Base-by-base conservation (phyloP, 768 basidiomycete genomes). In the Russula compacta region DNA sequence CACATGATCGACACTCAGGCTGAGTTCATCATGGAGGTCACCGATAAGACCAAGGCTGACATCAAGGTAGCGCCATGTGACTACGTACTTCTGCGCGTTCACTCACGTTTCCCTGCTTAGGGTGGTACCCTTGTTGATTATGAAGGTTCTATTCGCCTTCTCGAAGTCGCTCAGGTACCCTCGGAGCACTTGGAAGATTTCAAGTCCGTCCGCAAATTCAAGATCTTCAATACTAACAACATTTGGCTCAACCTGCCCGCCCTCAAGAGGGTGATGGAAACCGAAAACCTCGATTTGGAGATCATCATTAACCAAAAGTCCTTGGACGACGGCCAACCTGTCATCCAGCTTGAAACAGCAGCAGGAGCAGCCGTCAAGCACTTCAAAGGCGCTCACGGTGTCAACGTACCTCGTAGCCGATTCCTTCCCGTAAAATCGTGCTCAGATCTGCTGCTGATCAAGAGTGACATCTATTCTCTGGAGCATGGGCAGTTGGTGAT, bases 321-420 rank as follows among this genome's bases (percentile, higher is more conserved):
- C 61, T 89, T 84, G 33, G 93, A 95, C 67, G 84, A 89, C 62
- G 95, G 93, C 15, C 83, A 86, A 65, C 79, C 91, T 38, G 87
- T 97, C 70, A 83, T 97, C 67, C 92, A 70, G 64, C 68, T 70
- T 21, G 68, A 68, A 63, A 71, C 69, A 21, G 93, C 93, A 46
- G 90, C 93, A 57, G 94, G 95, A 73, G 92, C 91, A 44, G 94
- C 94, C 49, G 84, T 88, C 82, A 94, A 94, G 79, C 88, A 95
- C 76, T 95, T 95, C 79, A 86, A 82, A 73, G 87, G 87, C 71
- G 92, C 89, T 6, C 89, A 89, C 70, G 95, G 92, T 62, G 87
- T 97, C 75, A 95, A 95, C 77, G 86, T 88, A 6, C 86, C 86
- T 39, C 81, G 86, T 55, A 79, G 76, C 29, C 82, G 87, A 51